Evolutionary conservation across 441 rosid species (phyloP).

Genomic region (Omphalea diandra): DNA sequence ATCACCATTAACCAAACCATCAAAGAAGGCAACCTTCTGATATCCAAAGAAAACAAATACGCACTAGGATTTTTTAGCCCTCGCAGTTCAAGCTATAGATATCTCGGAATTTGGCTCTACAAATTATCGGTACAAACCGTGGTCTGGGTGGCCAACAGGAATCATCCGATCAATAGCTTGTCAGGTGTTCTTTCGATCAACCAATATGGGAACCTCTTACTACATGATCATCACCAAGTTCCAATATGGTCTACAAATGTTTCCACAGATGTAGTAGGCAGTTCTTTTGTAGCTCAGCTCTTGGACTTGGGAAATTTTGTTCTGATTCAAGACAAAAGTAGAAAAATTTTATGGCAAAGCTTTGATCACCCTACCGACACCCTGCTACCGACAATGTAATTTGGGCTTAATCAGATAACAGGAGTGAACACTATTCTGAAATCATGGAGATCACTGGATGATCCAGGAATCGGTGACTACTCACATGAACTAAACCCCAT

Average conservation of each 20-base stretch:
- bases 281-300: constrained; percentile 8
- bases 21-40: constrained; percentile 4
- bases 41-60: constrained; percentile 12
- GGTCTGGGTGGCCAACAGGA: constrained; percentile 31
- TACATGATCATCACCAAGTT: background rate
- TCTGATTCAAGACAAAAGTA: constrained; percentile 4
- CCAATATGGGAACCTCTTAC: constrained; percentile 11
- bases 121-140: constrained; percentile 8
- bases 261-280: background rate
- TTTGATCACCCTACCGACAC: constrained; percentile 29
- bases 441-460: constrained; percentile 27
- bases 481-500: background rate
- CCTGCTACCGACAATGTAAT: constrained; percentile 14
- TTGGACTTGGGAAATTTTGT: constrained; percentile 27
- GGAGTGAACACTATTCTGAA: constrained; percentile 1
- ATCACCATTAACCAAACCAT: background rate
- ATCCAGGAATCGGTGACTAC: constrained; percentile 10
- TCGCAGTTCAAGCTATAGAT: constrained; percentile 4
- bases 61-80: constrained; percentile 25
- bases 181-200: constrained; percentile 12
- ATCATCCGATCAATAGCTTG: constrained; percentile 10
- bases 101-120: constrained; percentile 29
- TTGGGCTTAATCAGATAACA: constrained; percentile 12
- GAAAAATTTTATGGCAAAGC: constrained; percentile 22
- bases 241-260: constrained; percentile 22